Evolutionary conservation across 2,329 filamentous ascomycete genomes (phyloP).

Genomic region (Colletotrichum magnum): DNA sequence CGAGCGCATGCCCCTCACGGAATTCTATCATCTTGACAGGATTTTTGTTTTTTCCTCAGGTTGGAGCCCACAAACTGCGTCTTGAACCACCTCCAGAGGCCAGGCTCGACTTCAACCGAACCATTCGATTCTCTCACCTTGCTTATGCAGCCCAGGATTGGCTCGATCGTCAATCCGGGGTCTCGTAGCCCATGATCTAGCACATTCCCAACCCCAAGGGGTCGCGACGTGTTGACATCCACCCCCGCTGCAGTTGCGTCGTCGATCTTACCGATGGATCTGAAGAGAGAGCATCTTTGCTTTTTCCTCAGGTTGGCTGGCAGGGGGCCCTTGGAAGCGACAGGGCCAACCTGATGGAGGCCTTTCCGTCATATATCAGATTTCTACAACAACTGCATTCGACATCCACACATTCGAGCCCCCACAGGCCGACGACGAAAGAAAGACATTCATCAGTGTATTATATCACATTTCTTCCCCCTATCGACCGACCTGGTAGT

Average conservation of each 20-base stretch:
- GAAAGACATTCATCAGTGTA: constrained; percentile 3
- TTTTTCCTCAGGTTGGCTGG: constrained; percentile 9
- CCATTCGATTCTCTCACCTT: neutral
- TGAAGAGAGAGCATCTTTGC: constrained; percentile 14
- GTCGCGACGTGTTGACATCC: constrained; percentile 12
- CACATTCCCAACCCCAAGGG: neutral
- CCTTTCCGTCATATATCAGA: constrained; percentile 32
- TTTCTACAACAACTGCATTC: constrained; percentile 10
- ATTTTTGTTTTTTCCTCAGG: constrained; percentile 9
- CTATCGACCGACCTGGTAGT: neutral
- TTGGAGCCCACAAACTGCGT: constrained; percentile 20
- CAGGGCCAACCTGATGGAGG: constrained; percentile 15
- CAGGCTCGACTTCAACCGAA: neutral
- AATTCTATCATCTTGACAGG: constrained; percentile 15
- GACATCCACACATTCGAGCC: constrained; percentile 15
- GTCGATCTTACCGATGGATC: constrained; percentile 15
- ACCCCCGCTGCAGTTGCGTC: constrained; percentile 8
- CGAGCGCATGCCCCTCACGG: neutral
- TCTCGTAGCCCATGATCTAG: constrained; percentile 6
- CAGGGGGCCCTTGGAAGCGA: constrained; percentile 10
- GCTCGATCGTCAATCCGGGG: constrained; percentile 24
- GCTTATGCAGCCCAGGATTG: constrained; percentile 24
- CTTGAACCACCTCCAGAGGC: neutral
- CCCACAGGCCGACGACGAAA: constrained; percentile 13
- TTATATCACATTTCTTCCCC: neutral